These are phyloP conservation scores for grape (Vitis vinifera) DNA, from an alignment of 164 flowering plant genomes.

Conservation along the genomic window DNA sequence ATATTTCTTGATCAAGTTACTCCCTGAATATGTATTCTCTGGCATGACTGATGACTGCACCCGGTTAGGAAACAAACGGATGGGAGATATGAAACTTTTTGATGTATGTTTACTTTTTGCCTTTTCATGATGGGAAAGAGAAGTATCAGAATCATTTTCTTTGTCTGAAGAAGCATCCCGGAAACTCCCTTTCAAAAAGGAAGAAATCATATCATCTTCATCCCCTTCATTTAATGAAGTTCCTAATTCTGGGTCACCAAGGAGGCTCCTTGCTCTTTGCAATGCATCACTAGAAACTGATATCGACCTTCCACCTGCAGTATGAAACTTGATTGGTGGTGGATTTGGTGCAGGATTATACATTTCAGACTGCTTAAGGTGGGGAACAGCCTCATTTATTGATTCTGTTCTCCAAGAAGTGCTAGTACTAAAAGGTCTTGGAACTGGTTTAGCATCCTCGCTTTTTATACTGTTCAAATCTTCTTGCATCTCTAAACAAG, in stretches of 20 bases:
- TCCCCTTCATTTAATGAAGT: conserved; percentile 31
- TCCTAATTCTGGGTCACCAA: conserved; percentile 71
- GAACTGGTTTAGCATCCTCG: conserved; percentile 13
- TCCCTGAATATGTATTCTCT: conserved; percentile 28
- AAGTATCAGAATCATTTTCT: conserved; percentile 31
- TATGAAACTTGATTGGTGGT: conserved; percentile 73
- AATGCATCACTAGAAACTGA: conserved; percentile 90
- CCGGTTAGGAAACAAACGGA: conserved; percentile 30
- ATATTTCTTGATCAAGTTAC: conserved; percentile 49
- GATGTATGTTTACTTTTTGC: conserved; percentile 20
- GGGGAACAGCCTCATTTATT: conserved; percentile 17
- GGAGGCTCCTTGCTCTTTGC: conserved; percentile 86
- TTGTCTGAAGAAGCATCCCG: conserved; percentile 25
- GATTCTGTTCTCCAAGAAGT: conserved; percentile 1
- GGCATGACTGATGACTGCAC: conserved; percentile 16
- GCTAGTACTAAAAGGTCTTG: conserved; percentile 5
- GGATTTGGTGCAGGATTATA: conserved; percentile 31
- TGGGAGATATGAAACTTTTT: conserved; percentile 42
- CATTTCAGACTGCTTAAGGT: conserved; percentile 19
- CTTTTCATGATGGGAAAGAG: conserved; percentile 23
- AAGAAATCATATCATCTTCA: conserved; percentile 24
- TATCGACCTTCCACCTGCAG: conserved; percentile 91
- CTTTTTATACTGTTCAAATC: conserved; percentile 1
- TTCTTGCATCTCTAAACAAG: conserved; percentile 19
- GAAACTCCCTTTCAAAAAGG: conserved; percentile 15